Evolutionary conservation across 1,284 basidiomycete species (phyloP).

Genomic region (Naganishia sp.): DNA sequence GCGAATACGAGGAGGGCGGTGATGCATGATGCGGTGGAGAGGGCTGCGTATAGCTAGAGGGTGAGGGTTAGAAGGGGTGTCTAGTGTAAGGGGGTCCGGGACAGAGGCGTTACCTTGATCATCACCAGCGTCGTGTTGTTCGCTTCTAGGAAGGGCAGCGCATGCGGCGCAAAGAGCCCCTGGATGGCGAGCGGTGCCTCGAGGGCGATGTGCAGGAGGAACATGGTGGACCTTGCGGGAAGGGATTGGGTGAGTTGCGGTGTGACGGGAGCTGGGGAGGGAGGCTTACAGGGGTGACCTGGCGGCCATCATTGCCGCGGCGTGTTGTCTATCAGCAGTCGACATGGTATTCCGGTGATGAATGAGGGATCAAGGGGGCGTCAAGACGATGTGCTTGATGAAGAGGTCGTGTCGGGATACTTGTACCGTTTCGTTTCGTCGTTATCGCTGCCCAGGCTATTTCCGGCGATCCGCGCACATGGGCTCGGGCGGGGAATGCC

Average conservation of each 20-base stretch:
- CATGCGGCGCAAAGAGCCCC: constrained; percentile 65
- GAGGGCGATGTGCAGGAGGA: constrained; percentile 72
- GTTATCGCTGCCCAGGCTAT: background rate
- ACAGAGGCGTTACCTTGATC: constrained; percentile 62
- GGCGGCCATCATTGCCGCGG: constrained; percentile 13
- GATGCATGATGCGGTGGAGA: background rate
- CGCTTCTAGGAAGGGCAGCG: constrained; percentile 70
- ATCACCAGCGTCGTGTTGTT: constrained; percentile 75
- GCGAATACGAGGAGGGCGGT: constrained; percentile 8
- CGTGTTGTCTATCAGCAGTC: background rate
- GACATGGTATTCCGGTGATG: background rate
- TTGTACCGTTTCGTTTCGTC: background rate
- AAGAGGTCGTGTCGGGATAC: background rate
- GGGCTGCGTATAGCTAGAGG: constrained; percentile 10
- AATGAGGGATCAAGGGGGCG: background rate
- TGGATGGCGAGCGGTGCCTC: constrained; percentile 74
- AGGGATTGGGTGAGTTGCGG: background rate
- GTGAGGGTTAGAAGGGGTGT: no score
- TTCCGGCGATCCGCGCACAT: background rate
- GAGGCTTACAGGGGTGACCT: constrained; percentile 5
- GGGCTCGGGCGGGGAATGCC: background rate
- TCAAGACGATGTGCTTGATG: background rate
- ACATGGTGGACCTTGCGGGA: constrained; percentile 62
- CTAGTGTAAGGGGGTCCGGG: background rate
- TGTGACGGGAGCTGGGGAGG: background rate